Percentiles rank a stretch among this genome's conserved stretches.
Evolutionary conservation across 2,329 filamentous ascomycete species (phyloP).

Genomic region (Furcasterigmium furcatum): DNA sequence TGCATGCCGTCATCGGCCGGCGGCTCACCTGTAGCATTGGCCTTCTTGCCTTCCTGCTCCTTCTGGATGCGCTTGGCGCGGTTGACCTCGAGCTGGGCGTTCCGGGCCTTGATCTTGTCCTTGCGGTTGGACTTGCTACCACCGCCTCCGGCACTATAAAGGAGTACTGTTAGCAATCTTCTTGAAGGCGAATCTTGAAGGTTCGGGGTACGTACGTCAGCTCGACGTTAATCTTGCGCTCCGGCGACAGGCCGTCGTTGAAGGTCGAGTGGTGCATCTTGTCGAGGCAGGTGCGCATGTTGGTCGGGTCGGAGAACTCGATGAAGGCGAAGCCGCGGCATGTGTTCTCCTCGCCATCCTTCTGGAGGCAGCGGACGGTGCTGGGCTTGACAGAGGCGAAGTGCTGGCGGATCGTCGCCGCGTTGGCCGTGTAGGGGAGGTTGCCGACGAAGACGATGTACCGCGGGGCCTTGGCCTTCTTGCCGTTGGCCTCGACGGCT

Average conservation of each 20-base stretch:
- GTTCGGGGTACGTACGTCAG: slow-evolving; percentile 69
- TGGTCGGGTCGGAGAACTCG: slow-evolving; percentile 82
- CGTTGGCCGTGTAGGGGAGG: slow-evolving; percentile 80
- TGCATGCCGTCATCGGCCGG: slow-evolving; percentile 35
- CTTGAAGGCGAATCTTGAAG: too few species aligned
- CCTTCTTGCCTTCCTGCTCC: slow-evolving; percentile 33
- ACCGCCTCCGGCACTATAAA: slow-evolving; percentile 75
- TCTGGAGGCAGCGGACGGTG: slow-evolving; percentile 69
- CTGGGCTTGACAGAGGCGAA: slow-evolving; percentile 73
- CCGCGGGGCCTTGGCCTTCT: slow-evolving; percentile 41
- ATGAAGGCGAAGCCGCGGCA: slow-evolving; percentile 81
- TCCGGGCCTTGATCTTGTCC: slow-evolving; percentile 81
- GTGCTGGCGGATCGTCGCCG: slow-evolving; percentile 66
- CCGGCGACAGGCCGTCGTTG: slow-evolving; percentile 46
- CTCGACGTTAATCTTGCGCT: slow-evolving; percentile 87
- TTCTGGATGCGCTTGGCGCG: slow-evolving; percentile 44
- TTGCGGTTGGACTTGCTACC: slow-evolving; percentile 70
- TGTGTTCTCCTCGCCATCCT: slow-evolving; percentile 58
- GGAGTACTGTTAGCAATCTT: too few species aligned
- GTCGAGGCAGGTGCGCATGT: slow-evolving; percentile 90
- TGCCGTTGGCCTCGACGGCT: not conserved
- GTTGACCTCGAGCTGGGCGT: slow-evolving; percentile 75
- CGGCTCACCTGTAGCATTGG: slow-evolving; percentile 22
- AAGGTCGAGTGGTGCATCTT: slow-evolving; percentile 87
- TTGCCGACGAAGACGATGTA: slow-evolving; percentile 85